phyloP scores from a whole-genome alignment of 768 basidiomycete species.

The Pilatotrama ljubarskyi region DNA sequence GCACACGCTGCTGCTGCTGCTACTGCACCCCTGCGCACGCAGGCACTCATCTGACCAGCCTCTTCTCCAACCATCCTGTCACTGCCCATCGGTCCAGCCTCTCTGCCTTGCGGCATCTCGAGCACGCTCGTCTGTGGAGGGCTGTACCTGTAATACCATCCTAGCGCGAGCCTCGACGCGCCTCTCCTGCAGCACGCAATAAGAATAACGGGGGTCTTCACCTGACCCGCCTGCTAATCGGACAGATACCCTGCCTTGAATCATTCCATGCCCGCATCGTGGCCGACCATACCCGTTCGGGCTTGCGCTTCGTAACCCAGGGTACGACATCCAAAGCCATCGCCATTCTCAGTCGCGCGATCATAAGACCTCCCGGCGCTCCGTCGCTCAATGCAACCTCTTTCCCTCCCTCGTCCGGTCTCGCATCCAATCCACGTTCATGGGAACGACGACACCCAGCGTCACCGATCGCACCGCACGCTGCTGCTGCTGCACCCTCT shows the following conservation, averaged over 20 bases:
- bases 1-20: not conserved
- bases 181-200: constrained; percentile 4
- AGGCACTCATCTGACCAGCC: constrained; percentile 10
- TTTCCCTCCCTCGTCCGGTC: not conserved
- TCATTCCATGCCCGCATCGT: constrained; percentile 17
- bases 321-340: constrained; percentile 5
- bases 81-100: constrained; percentile 7
- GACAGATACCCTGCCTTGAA: constrained; percentile 14
- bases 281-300: constrained; percentile 21
- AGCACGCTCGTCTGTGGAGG: not conserved
- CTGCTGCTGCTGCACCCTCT: not conserved
- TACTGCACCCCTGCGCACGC: not conserved
- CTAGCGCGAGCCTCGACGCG: constrained; percentile 7
- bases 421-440: constrained; percentile 21
- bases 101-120: constrained; percentile 5
- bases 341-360: constrained; percentile 11
- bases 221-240: constrained; percentile 14
- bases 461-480: not conserved
- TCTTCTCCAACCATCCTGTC: not conserved
- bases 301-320: constrained; percentile 2
- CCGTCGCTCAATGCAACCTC: constrained; percentile 15
- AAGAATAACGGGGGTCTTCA: constrained; percentile 4
- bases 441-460: constrained; percentile 11
- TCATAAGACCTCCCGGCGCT: constrained; percentile 21
- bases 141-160: constrained; percentile 1